Percentiles rank a stretch among this genome's conserved stretches.
These are phyloP conservation scores for Cryphonectria parasitica DNA, from an alignment of 2,329 filamentous ascomycete species.

Conservation along the genomic window DNA sequence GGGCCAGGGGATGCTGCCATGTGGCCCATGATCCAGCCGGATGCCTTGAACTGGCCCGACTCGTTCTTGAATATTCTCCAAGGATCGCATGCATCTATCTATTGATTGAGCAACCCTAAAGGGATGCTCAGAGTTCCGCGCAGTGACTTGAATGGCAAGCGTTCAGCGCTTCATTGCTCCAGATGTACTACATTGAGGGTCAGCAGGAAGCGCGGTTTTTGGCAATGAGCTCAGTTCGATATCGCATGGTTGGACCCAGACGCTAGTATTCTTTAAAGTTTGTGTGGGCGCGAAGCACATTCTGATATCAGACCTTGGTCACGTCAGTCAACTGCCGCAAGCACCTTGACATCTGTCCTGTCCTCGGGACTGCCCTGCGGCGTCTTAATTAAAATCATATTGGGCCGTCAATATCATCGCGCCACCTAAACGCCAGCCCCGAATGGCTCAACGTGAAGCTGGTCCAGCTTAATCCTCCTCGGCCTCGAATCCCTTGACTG, in stretches of 20 bases:
- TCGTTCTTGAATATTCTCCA: conserved; percentile 32
- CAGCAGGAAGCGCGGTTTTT: no score
- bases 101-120: not conserved
- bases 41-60: conserved; percentile 38
- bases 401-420: not conserved
- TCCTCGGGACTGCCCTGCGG: not conserved
- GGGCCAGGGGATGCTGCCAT: conserved; percentile 10
- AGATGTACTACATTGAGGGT: not conserved
- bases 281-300: not conserved
- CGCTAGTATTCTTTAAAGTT: not conserved
- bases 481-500: conserved; percentile 37
- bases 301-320: no score
- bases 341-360: not conserved
- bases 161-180: not conserved
- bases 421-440: conserved; percentile 2
- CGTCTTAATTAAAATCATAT: not conserved
- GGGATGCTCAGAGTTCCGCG: not conserved
- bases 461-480: conserved; percentile 33
- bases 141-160: not conserved
- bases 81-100: not conserved
- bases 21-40: conserved; percentile 36
- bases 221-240: not conserved
- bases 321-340: not conserved
- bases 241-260: not conserved
- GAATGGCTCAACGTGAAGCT: conserved; percentile 9